Base-by-base conservation (phyloP, 208 protist genomes). In the Trypanosoma theileri region DNA sequence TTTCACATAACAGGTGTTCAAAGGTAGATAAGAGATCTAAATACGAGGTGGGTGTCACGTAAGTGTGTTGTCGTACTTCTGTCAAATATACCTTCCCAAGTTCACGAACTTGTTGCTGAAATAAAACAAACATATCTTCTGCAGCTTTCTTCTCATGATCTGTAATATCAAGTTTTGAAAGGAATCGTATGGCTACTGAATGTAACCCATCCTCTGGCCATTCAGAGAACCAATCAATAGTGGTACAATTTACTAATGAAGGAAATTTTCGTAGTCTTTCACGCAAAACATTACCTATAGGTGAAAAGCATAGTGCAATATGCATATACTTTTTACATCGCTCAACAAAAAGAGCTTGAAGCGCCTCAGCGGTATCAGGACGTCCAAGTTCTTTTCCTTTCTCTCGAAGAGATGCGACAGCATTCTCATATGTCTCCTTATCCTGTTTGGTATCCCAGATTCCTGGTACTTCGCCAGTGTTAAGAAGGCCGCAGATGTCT, bases 161-260 rank as follows among this genome's bases (percentile, higher is more conserved):
- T 11, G 81, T 85, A 22, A 97, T 77, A 17, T 96, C 88, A 45
- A 95, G 83, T 10, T 89, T 79, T 17, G 70, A 79, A 57, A 98
- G 81, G 71, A 97, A 97, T 57, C 90, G 85, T 14, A 77, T 73
- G 1, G 96, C 94, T 28, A 98, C 96, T 44, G 79, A 88, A 61
- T 79, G 79, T 24, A 99, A 86, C 26, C 98, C 98, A 35, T 99
- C 90, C 59, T 93, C 79, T 4, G 98, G 96, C 98, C 98, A 99
- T 73, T 96, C 83, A 14, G 88, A 74, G 85, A 99, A 99, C 98
- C 98, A 99, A 85, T 99, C 98, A 71, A 99, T 99, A 9, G 98
- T 99, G 19, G 95, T 99, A 81, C 98, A 99, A 79, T 98, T 99
- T 60, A 99, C 96, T 16, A 99, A 75, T 6, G 96, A 97, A 14